These are phyloP conservation scores for Pseudonitzschia pungens DNA, from an alignment of 108 stramenopile genomes.

Conservation along the genomic window DNA sequence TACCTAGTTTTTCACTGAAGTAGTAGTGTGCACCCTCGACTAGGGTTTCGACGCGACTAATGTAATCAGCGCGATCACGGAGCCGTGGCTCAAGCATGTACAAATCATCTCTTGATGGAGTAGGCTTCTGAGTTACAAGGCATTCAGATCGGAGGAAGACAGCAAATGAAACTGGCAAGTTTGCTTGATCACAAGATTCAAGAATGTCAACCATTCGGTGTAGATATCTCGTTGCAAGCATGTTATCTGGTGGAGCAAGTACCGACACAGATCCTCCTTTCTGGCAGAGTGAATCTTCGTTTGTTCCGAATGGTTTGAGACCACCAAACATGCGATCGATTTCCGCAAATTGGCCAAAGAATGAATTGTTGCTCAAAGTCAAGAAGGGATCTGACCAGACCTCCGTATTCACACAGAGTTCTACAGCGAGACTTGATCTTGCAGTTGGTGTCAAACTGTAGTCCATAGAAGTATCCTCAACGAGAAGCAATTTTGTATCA, in stretches of 20 bases:
- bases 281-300: conserved; percentile 38
- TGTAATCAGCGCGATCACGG: conserved; percentile 45
- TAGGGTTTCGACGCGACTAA: conserved; percentile 52
- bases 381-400: conserved; percentile 69
- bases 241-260: conserved; percentile 64
- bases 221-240: conserved; percentile 69
- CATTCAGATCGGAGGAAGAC: conserved; percentile 63
- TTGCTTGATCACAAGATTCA: conserved; percentile 32
- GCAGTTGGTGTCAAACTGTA: conserved; percentile 53
- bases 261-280: conserved; percentile 62
- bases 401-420: conserved; percentile 56
- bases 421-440: conserved; percentile 35
- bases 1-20: conserved; percentile 26
- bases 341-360: conserved; percentile 73
- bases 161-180: conserved; percentile 67
- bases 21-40: conserved; percentile 53
- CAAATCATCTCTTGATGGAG: conserved; percentile 51
- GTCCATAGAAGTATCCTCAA: conserved; percentile 60
- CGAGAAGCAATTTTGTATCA: conserved; percentile 68
- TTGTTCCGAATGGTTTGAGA: conserved; percentile 61
- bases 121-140: conserved; percentile 48
- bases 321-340: conserved; percentile 78
- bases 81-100: conserved; percentile 66
- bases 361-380: conserved; percentile 50
- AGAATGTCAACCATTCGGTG: conserved; percentile 63